These are phyloP conservation scores for Fomitopsis serialis DNA, from an alignment of 768 basidiomycete genomes.

Conservation along the genomic window DNA sequence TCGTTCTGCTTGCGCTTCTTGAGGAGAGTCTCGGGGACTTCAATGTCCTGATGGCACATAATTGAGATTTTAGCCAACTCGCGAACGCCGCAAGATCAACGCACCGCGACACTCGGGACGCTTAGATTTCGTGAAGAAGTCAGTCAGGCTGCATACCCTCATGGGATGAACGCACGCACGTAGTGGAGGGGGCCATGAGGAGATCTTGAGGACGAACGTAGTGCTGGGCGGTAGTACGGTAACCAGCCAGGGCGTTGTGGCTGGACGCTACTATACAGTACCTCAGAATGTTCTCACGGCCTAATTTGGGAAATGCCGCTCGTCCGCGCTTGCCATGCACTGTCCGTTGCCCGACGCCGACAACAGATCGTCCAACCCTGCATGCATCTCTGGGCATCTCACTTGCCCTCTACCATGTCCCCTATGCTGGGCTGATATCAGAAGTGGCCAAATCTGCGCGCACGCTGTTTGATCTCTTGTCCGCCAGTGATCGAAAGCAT, in stretches of 20 bases:
- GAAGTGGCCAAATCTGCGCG: too few relatives aligned
- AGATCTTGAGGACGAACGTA: slow-evolving; percentile 32
- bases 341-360: not conserved
- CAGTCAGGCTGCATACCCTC: not conserved
- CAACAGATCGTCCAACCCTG: not conserved
- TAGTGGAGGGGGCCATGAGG: slow-evolving; percentile 47
- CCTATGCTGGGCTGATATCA: too few relatives aligned
- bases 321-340: too few relatives aligned
- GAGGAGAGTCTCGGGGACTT: slow-evolving; percentile 99
- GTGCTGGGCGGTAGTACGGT: slow-evolving; percentile 16
- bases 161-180: slow-evolving; percentile 32
- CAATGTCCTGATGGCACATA: slow-evolving; percentile 60
- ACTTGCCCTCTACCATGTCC: too few relatives aligned
- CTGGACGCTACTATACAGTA: slow-evolving; percentile 27
- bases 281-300: slow-evolving; percentile 15
- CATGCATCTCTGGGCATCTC: too few relatives aligned
- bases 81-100: slow-evolving; percentile 15
- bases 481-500: too few relatives aligned
- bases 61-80: not conserved
- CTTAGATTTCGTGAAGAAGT: slow-evolving; percentile 20
- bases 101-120: slow-evolving; percentile 43
- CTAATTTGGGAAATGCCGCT: not conserved
- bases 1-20: slow-evolving; percentile 99
- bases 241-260: slow-evolving; percentile 27
- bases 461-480: too few relatives aligned